A percentile compares a stretch with the other conserved stretches of the same genome.
Evolutionary conservation across 176 grass and related monocot species (phyloP).

Genomic region (Oryza australiensis): DNA sequence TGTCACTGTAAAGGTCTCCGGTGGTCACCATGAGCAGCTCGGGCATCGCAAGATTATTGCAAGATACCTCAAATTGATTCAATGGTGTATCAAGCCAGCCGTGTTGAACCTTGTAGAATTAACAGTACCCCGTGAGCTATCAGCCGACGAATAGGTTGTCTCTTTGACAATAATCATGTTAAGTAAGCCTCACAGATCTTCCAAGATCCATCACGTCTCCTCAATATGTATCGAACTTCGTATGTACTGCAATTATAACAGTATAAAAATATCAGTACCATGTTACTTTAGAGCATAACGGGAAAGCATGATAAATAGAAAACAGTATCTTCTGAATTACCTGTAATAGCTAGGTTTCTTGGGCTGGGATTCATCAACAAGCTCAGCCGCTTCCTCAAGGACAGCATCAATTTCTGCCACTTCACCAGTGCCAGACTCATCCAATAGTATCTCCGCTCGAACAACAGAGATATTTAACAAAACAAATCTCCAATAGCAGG

Average conservation of each 20-base stretch:
- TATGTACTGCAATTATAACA: constrained; percentile 65
- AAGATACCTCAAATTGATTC: neutral
- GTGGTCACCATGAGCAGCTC: constrained; percentile 15
- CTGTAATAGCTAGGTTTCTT: constrained; percentile 94
- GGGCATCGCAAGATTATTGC: neutral
- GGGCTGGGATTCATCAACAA: constrained; percentile 70
- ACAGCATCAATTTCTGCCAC: constrained; percentile 79
- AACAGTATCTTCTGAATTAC: constrained; percentile 37
- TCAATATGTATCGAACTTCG: constrained; percentile 70
- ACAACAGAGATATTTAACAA: constrained; percentile 67
- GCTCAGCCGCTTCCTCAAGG: constrained; percentile 92
- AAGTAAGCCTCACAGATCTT: constrained; percentile 66
- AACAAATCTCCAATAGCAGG: constrained; percentile 86
- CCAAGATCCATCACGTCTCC: constrained; percentile 81
- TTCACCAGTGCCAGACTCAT: constrained; percentile 49
- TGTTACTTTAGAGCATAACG: neutral
- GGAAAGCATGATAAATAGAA: constrained; percentile 3
- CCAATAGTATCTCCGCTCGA: constrained; percentile 70
- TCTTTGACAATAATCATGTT: constrained; percentile 40
- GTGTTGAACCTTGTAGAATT: neutral
- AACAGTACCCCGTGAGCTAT: neutral
- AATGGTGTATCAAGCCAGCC: neutral
- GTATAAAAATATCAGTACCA: neutral
- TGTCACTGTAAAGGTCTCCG: neutral
- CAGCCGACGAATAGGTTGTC: neutral